These are phyloP conservation scores for Fusarium luffae DNA, from an alignment of 2,329 filamentous ascomycete genomes.

Conservation along the genomic window DNA sequence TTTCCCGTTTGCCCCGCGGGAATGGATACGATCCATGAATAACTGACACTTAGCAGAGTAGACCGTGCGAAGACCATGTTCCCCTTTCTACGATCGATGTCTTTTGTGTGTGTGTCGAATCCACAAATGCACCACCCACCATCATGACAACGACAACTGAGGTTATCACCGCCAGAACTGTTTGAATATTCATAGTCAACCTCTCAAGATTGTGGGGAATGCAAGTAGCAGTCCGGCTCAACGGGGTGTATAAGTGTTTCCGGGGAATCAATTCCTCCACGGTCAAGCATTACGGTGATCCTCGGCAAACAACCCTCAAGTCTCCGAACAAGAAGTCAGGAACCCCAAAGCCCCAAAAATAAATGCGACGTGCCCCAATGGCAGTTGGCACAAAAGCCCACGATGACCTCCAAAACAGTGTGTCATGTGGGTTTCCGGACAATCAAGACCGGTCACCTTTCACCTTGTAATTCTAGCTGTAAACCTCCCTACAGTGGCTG, in stretches of 20 bases:
- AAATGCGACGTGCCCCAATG: constrained; percentile 33
- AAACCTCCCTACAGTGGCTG: constrained; percentile 34
- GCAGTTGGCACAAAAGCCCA: constrained; percentile 24
- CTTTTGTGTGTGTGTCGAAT: constrained; percentile 5
- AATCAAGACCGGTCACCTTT: constrained; percentile 33
- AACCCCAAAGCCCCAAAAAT: constrained; percentile 34
- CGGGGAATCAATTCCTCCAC: constrained; percentile 27
- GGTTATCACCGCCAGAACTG: not conserved
- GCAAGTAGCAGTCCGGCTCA: constrained; percentile 25
- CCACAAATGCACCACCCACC: constrained; percentile 14
- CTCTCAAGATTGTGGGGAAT: constrained; percentile 31
- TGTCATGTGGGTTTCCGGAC: constrained; percentile 31
- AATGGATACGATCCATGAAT: constrained; percentile 4
- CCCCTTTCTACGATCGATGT: constrained; percentile 17
- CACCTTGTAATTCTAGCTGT: constrained; percentile 12
- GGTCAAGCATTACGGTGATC: constrained; percentile 30
- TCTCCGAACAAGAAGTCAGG: constrained; percentile 23
- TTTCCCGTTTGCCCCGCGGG: constrained; percentile 30
- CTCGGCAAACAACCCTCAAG: constrained; percentile 39
- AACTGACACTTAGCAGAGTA: constrained; percentile 15
- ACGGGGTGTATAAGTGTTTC: constrained; percentile 33
- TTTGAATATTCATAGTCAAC: not conserved
- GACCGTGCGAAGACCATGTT: constrained; percentile 38
- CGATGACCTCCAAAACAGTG: constrained; percentile 39
- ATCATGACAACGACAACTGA: not conserved